Evolutionary conservation across 2,329 filamentous ascomycete species (phyloP), one percentile per base, ranked within the genome.

Genomic region (Xylariaceae sp.): DNA sequence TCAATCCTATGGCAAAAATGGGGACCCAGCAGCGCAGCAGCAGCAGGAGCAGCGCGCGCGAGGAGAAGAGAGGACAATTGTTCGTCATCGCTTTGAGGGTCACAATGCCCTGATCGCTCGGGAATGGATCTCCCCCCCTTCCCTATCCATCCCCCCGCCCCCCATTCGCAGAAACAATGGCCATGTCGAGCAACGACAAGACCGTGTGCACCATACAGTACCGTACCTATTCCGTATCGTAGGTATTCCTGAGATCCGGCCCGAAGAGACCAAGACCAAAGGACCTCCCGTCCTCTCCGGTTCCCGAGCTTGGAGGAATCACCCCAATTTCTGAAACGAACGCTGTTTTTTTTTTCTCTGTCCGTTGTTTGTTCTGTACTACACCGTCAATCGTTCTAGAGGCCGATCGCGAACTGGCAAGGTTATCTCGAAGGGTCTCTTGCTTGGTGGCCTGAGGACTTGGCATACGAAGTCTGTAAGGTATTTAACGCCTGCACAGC

Each of bases 1-100:
- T 62, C 62, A 60, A 64, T 62, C 57, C 62, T 57, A 56, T 61
- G 18, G 17, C 35, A 35, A 59, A 62, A 60, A 56, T 57, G 13
- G 9, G 13, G 57, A 60, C 13, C 62, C 62, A 15, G 17, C 44
- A 30, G 23, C 23, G 23, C 23, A 30, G 23, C 23, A 30, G 23
- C 23, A 30, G 5, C 23, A 18, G 17, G 1, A 18, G 17, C 17
- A 18, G 23, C 23, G 23, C 23, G 23, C 23, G 23, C 23, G 23
- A 30, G 23, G 23, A 30, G 23, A 30, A 30, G 23, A 30, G 49
- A 50, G 48, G 57, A 42, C 45, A 58, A 58, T 62, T 62, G 52
- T 56, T 45, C 53, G 54, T 54, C 35, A 50, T 52, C 57, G 8
- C 17, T 39, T 47, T 42, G 51, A 52, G 53, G 57, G 39, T 51